phyloP scores from a whole-genome alignment of 129 eudicot genomes.

The Oenanthe sinensis region DNA sequence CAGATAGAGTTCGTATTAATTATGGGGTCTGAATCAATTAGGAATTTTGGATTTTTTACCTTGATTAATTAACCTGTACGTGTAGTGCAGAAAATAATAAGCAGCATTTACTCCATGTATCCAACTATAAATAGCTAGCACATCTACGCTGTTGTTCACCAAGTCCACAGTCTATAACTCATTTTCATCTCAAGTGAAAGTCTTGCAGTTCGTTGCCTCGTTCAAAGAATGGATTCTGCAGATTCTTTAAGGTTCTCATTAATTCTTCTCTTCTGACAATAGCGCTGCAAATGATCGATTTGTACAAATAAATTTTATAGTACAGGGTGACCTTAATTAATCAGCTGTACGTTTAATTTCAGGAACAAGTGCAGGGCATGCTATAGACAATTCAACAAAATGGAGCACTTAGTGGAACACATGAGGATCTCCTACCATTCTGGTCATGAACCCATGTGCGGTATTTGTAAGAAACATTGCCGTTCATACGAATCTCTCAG shows the following conservation, averaged over 20 bases:
- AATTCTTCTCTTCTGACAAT: not conserved
- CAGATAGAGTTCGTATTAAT: not conserved
- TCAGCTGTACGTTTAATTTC: not conserved
- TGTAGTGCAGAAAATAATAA: not conserved
- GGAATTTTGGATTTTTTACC: not conserved
- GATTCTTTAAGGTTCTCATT: slow-evolving; percentile 57
- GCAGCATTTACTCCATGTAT: not conserved
- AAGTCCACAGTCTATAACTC: not conserved
- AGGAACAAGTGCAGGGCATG: slow-evolving; percentile 99
- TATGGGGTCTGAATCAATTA: not conserved
- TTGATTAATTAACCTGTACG: not conserved
- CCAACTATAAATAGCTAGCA: slow-evolving; percentile 37
- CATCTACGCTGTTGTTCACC: slow-evolving; percentile 30
- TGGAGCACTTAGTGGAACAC: slow-evolving; percentile 96
- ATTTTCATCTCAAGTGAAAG: not conserved
- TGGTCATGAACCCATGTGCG: slow-evolving; percentile 91
- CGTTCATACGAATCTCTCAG: slow-evolving; percentile 88
- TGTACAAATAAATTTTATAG: not conserved
- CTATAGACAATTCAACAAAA: slow-evolving; percentile 92
- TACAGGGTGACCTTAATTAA: not conserved
- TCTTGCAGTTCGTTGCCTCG: not conserved
- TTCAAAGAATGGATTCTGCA: slow-evolving; percentile 34
- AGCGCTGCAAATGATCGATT: not conserved
- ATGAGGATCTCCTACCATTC: slow-evolving; percentile 90
- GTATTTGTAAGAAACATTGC: slow-evolving; percentile 72